These are phyloP conservation scores for Nematocida ironsii DNA, from an alignment of 371 early-diverging fungal genomes.

Conservation along the genomic window DNA sequence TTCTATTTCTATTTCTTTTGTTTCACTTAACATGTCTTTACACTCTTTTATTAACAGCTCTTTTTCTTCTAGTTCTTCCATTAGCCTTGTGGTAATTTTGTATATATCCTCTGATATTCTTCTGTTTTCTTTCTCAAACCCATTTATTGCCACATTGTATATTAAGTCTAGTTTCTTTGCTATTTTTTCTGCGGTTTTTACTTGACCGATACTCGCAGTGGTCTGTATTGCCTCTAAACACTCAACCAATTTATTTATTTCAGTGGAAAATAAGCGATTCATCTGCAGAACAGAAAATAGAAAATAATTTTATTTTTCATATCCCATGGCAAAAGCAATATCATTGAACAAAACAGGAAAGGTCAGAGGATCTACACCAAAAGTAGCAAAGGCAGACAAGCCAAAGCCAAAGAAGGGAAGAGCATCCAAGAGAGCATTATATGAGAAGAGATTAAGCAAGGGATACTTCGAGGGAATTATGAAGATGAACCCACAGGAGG, in stretches of 20 bases:
- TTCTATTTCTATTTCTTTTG: not conserved
- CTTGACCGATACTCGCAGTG: not conserved
- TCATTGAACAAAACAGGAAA: conserved; percentile 81
- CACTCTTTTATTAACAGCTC: conserved; percentile 32
- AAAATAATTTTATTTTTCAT: conserved; percentile 44
- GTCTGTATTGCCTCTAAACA: not conserved
- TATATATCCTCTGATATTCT: conserved; percentile 10
- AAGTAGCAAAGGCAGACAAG: conserved; percentile 95
- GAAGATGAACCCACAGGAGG: conserved; percentile 67
- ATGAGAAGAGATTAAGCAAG: conserved; percentile 84
- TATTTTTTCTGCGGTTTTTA: not conserved
- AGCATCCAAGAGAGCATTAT: conserved; percentile 90
- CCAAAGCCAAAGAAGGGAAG: conserved; percentile 80
- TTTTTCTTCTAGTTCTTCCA: conserved; percentile 41
- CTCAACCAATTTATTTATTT: conserved; percentile 2
- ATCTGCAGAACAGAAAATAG: not conserved
- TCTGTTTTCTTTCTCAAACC: conserved; percentile 44
- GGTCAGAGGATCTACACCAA: conserved; percentile 97
- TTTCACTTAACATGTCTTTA: not conserved
- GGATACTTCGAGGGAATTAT: conserved; percentile 69
- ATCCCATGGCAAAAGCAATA: conserved; percentile 64
- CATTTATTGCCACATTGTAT: conserved; percentile 22
- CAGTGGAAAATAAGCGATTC: conserved; percentile 1
- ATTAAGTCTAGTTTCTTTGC: conserved; percentile 34
- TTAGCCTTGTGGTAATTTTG: not conserved